phyloP scores from a whole-genome alignment of 73 alveolate genomes.

The Paramecium tetraurelia region DNA sequence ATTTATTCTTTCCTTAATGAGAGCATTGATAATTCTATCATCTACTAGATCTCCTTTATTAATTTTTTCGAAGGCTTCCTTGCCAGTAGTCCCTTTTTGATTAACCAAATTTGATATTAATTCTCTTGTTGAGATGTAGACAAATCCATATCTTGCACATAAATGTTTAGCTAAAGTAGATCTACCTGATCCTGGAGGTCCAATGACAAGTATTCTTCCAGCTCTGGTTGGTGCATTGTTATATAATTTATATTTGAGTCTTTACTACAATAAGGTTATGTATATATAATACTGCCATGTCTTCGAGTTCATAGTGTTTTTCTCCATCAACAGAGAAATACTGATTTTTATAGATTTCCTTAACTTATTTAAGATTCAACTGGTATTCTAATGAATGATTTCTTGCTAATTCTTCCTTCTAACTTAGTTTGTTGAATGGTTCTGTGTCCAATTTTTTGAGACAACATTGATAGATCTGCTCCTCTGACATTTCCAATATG shows the following conservation, averaged over 20 bases:
- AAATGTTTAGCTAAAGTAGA: constrained; percentile 80
- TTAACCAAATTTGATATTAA: constrained; percentile 79
- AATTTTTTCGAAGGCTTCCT: constrained; percentile 64
- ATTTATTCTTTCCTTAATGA: constrained; percentile 79
- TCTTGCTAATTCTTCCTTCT: constrained; percentile 38
- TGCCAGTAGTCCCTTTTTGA: constrained; percentile 77
- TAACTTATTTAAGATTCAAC: constrained; percentile 79
- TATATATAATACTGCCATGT: constrained; percentile 68
- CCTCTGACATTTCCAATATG: constrained; percentile 65
- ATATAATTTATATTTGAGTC: constrained; percentile 68
- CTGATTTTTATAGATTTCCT: constrained; percentile 77
- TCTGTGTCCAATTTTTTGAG: constrained; percentile 19
- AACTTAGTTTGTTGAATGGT: background rate
- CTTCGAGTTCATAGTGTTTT: constrained; percentile 44
- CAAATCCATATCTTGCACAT: constrained; percentile 81
- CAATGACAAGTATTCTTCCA: constrained; percentile 89
- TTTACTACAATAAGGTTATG: constrained; percentile 57
- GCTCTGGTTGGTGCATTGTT: constrained; percentile 91
- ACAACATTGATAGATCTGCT: constrained; percentile 32
- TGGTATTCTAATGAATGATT: constrained; percentile 68
- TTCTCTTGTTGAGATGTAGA: constrained; percentile 76
- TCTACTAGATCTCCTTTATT: constrained; percentile 84
- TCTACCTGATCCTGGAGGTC: constrained; percentile 98
- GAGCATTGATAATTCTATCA: constrained; percentile 78
- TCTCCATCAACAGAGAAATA: constrained; percentile 79